Evolutionary conservation across 2,329 filamentous ascomycete genomes (phyloP).

Genomic region (Colletotrichum caudatum): DNA sequence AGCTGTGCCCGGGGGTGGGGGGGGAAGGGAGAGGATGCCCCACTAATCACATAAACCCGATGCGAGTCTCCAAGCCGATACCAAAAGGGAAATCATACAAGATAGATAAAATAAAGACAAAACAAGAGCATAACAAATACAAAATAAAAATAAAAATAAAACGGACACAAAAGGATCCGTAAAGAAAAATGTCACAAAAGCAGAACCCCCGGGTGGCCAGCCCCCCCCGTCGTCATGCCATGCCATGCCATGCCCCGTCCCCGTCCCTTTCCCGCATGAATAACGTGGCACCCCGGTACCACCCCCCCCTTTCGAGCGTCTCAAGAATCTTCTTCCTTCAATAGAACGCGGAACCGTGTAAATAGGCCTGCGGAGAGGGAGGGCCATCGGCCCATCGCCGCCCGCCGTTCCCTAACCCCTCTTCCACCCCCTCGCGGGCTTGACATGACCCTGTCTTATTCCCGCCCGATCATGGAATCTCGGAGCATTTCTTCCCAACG

Average conservation of each 20-base stretch:
- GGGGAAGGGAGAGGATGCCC: too few species aligned
- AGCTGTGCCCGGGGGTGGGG: neutral
- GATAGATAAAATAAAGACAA: neutral
- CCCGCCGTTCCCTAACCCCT: neutral
- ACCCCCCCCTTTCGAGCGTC: neutral
- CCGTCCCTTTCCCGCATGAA: neutral
- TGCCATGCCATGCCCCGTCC: too few species aligned
- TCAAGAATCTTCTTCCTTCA: conserved; percentile 11
- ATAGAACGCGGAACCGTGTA: neutral
- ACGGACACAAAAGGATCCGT: neutral
- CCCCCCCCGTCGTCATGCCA: neutral
- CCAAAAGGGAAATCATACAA: neutral
- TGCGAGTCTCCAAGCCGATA: neutral
- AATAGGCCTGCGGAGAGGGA: neutral
- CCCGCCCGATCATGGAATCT: neutral
- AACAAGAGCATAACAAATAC: neutral
- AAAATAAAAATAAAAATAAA: neutral
- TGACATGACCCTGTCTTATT: neutral
- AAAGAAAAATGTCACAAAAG: neutral
- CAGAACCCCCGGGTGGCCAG: too few species aligned
- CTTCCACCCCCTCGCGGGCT: neutral
- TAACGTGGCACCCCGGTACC: neutral
- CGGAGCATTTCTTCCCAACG: conserved; percentile 14
- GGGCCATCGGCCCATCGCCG: neutral
- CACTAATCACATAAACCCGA: too few species aligned